Evolutionary conservation across 305 asterid genomes (phyloP), one percentile per base, ranked within the genome.

Genomic region (Solanum hybrid): DNA sequence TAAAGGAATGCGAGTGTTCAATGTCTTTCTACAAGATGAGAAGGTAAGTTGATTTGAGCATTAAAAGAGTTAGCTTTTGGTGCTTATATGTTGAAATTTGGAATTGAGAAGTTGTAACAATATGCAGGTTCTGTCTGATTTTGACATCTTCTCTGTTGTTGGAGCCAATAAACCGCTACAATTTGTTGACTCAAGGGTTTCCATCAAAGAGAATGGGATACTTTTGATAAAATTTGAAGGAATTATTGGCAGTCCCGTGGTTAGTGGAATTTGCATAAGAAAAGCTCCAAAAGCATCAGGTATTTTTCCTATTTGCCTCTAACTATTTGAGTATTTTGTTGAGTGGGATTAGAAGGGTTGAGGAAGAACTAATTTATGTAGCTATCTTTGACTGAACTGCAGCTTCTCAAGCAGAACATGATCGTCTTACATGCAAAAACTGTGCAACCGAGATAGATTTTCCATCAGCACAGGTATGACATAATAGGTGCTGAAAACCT

Each of bases 151-250:
- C 95, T 93, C 98, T 40, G 91, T 96, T 71, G 98, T 96, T 89
- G 99, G 99, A 89, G 93, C 98, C 92, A 96, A 97, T 93, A 98
- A 94, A 90, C 98, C 99, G 46, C 93, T 98, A 93, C 99, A 96
- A 91, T 89, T 96, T 88, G 93, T 96, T 86, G 98, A 93, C 91
- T 91, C 95, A 80, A 93, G 95, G 92, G 95, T 95, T 91, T 92
- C 93, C 39, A 88, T 97, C 67, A 95, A 95, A 92, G 97, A 94
- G 87, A 94, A 93, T 86, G 97, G 96, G 57, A 76, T 90, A 75
- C 94, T 97, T 89, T 91, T 89, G 86, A 90, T 98, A 87, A 94
- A 94, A 90, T 98, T 97, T 92, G 99, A 97, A 91, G 98, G 98
- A 81, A 82, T 95, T 74, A 91, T 82, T 90, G 99, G 99, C 75